These are phyloP conservation scores for Zymoseptoria pseudotritici DNA, from an alignment of 2,329 filamentous ascomycete species.

Conservation along the genomic window DNA sequence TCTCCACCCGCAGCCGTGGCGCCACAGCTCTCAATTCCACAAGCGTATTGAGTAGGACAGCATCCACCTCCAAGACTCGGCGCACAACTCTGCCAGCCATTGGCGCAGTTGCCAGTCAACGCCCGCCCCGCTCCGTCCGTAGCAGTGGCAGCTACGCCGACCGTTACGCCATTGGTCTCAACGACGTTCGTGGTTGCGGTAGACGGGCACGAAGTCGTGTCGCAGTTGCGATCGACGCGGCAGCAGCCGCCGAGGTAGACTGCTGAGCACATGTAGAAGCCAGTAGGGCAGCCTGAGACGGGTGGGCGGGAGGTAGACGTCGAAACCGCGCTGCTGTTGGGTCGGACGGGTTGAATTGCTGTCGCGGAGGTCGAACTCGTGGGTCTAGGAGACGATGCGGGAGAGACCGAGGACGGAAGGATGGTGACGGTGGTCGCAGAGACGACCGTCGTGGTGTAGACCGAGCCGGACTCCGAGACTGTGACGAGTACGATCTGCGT, in stretches of 20 bases:
- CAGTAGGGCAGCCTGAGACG: slow-evolving; percentile 62
- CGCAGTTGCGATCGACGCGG: slow-evolving; percentile 77
- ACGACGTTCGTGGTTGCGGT: slow-evolving; percentile 57
- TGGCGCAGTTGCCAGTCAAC: slow-evolving; percentile 52
- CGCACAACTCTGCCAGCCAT: slow-evolving; percentile 70
- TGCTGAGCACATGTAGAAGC: slow-evolving; percentile 86
- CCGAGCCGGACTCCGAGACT: background rate
- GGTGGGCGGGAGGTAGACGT: slow-evolving; percentile 17
- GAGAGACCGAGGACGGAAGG: slow-evolving; percentile 29
- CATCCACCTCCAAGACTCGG: slow-evolving; percentile 66
- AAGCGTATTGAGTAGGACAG: slow-evolving; percentile 70
- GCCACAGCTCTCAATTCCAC: slow-evolving; percentile 64
- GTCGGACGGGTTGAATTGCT: slow-evolving; percentile 36
- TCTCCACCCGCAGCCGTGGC: slow-evolving; percentile 48
- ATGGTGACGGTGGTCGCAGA: slow-evolving; percentile 25
- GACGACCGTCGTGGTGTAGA: slow-evolving; percentile 21
- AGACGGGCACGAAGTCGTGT: slow-evolving; percentile 68
- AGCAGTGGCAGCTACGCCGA: slow-evolving; percentile 54
- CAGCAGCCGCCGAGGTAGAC: slow-evolving; percentile 79
- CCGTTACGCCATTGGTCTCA: slow-evolving; percentile 56
- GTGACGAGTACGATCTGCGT: slow-evolving; percentile 14
- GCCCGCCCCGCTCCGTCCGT: slow-evolving; percentile 26
- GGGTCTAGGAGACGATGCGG: slow-evolving; percentile 38
- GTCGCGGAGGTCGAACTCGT: slow-evolving; percentile 28
- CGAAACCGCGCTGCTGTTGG: slow-evolving; percentile 29